Conservation (phyloP, 768 basidiomycete species). For the Trametes cubensis region DNA sequence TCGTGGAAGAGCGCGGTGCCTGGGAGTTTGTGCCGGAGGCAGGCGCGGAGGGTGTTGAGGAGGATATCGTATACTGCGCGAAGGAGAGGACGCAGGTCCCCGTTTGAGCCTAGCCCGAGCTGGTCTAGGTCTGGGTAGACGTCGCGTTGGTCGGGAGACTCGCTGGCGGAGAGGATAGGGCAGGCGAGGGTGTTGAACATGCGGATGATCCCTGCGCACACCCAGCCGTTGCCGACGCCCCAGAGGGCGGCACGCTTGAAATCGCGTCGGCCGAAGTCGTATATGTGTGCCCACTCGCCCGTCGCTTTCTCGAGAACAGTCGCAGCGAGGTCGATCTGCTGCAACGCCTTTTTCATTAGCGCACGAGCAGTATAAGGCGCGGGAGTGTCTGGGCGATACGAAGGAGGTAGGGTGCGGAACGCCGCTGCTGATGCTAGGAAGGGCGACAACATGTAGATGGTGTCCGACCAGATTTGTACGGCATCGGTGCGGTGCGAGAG, state of each 20-base stretch:
- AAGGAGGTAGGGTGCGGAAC: background rate
- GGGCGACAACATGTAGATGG: slow-evolving; percentile 29
- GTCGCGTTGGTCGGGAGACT: background rate
- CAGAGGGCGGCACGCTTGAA: slow-evolving; percentile 25
- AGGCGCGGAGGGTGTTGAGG: slow-evolving; percentile 19
- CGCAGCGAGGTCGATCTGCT: slow-evolving; percentile 25
- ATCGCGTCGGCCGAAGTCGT: slow-evolving; percentile 19
- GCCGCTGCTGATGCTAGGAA: slow-evolving; percentile 26
- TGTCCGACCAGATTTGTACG: slow-evolving; percentile 28
- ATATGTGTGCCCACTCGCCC: slow-evolving; percentile 30
- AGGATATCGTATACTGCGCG: slow-evolving; percentile 17
- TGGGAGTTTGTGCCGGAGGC: slow-evolving; percentile 20
- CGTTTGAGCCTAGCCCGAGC: background rate
- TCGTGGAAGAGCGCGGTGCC: slow-evolving; percentile 29
- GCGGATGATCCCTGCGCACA: slow-evolving; percentile 29
- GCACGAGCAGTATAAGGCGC: background rate
- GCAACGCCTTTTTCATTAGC: slow-evolving; percentile 14
- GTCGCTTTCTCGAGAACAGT: slow-evolving; percentile 18
- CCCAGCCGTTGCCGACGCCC: slow-evolving; percentile 36
- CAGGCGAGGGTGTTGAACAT: slow-evolving; percentile 14
- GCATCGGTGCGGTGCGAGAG: slow-evolving; percentile 27
- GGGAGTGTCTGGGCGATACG: background rate
- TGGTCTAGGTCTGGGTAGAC: background rate
- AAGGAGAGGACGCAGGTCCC: slow-evolving; percentile 4
- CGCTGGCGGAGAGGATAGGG: background rate